Percentiles rank a stretch among this genome's conserved stretches.
Evolutionary conservation across 73 alveolate species (phyloP).

Genomic region (Paramecium sonneborni): DNA sequence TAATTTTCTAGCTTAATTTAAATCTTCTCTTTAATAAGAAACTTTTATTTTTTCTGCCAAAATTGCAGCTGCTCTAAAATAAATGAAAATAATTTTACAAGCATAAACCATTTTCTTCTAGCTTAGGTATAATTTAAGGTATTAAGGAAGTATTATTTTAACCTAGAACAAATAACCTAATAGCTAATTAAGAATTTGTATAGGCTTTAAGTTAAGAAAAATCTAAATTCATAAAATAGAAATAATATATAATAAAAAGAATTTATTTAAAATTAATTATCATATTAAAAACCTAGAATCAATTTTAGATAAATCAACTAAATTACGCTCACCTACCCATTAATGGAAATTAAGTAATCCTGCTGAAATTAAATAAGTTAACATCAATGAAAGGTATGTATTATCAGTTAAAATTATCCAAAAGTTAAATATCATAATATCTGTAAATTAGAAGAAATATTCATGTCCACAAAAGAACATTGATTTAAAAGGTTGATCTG

Average conservation of each 20-base stretch:
- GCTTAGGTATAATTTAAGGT: background rate
- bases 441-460: slow-evolving; percentile 72
- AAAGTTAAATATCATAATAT: slow-evolving; percentile 71
- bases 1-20: background rate
- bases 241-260: too few species aligned
- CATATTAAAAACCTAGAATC: slow-evolving; percentile 34
- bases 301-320: slow-evolving; percentile 34
- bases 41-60: background rate
- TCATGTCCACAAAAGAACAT: slow-evolving; percentile 86
- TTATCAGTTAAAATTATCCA: slow-evolving; percentile 60
- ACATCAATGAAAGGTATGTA: slow-evolving; percentile 71
- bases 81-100: background rate
- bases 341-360: slow-evolving; percentile 7
- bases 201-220: background rate
- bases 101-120: background rate
- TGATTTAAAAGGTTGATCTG: slow-evolving; percentile 76
- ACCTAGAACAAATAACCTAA: background rate
- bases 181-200: background rate
- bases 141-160: background rate
- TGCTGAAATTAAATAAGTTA: slow-evolving; percentile 71
- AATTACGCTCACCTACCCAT: slow-evolving; percentile 48
- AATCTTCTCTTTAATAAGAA: background rate
- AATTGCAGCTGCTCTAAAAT: background rate
- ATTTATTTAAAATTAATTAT: background rate
- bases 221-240: background rate